A percentile compares a stretch with the other conserved stretches of the same genome.
Conservation (phyloP, 352 stramenopile species). For the Phytopythium oedochilum region DNA sequence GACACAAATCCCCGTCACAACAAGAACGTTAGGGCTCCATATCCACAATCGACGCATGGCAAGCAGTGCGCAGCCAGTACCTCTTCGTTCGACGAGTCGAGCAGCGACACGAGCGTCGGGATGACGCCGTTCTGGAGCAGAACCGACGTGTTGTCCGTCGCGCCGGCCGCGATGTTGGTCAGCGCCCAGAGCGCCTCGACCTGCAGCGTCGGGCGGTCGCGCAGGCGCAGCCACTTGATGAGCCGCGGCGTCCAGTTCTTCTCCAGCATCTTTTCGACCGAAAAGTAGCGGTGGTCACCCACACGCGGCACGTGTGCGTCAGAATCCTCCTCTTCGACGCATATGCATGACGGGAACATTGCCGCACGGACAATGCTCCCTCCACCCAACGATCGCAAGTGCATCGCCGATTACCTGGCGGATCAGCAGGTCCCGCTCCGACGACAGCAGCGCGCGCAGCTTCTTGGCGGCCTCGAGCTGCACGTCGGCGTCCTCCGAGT, state of each 20-base stretch:
- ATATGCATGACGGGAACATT: not conserved
- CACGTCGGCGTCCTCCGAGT: slow-evolving; percentile 78
- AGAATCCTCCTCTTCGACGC: not conserved
- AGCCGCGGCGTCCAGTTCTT: slow-evolving; percentile 86
- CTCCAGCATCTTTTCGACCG: slow-evolving; percentile 84
- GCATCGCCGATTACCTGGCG: slow-evolving; percentile 52
- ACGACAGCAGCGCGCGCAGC: slow-evolving; percentile 78
- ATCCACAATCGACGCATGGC: too few species aligned
- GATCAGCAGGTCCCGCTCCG: slow-evolving; percentile 80
- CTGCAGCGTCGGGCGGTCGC: slow-evolving; percentile 80
- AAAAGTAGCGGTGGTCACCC: not conserved
- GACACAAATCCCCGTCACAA: not conserved
- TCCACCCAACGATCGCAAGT: not conserved
- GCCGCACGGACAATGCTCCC: too few species aligned
- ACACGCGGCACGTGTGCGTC: not conserved
- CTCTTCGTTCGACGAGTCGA: slow-evolving; percentile 90
- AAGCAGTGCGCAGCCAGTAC: too few species aligned
- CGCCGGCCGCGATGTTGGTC: slow-evolving; percentile 93
- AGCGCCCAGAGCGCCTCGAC: slow-evolving; percentile 94
- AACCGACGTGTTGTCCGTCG: slow-evolving; percentile 90
- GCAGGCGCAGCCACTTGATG: slow-evolving; percentile 80
- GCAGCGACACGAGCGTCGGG: slow-evolving; percentile 86
- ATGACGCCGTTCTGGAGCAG: slow-evolving; percentile 91
- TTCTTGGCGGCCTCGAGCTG: slow-evolving; percentile 86
- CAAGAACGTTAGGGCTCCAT: not conserved